These are phyloP conservation scores for Hymenochaete sp. DNA, from an alignment of 1,284 basidiomycete species.

Conservation along the genomic window DNA sequence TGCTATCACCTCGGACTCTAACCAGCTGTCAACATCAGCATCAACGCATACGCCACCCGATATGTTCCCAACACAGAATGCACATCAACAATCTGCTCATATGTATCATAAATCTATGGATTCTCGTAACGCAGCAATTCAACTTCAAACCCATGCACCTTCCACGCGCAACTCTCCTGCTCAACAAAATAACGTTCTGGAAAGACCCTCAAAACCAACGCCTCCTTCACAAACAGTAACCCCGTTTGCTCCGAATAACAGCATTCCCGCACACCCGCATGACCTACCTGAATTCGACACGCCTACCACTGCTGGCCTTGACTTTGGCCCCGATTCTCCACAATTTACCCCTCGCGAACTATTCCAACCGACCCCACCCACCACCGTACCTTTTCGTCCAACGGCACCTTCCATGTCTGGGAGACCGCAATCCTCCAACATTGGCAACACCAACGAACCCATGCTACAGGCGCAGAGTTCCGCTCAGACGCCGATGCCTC, in stretches of 20 bases:
- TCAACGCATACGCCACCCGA: constrained; percentile 7
- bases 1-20: no score
- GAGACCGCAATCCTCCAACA: background rate
- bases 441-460: background rate
- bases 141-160: background rate
- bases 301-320: constrained; percentile 1
- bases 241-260: no score
- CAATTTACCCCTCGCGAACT: constrained; percentile 1
- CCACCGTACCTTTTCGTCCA: no score
- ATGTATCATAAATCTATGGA: constrained; percentile 14
- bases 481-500: background rate
- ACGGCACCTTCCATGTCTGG: no score
- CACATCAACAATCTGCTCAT: constrained; percentile 1
- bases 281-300: constrained; percentile 13
- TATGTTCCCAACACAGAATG: constrained; percentile 7
- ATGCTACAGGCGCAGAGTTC: background rate
- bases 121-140: background rate
- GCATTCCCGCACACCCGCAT: no score
- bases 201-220: constrained; percentile 1
- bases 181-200: background rate
- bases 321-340: constrained; percentile 5
- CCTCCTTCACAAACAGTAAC: background rate
- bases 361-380: background rate
- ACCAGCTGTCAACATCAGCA: no score
- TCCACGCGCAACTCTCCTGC: background rate